phyloP scores from a whole-genome alignment of 169 alveolate genomes.

The Condylostoma magnum region DNA sequence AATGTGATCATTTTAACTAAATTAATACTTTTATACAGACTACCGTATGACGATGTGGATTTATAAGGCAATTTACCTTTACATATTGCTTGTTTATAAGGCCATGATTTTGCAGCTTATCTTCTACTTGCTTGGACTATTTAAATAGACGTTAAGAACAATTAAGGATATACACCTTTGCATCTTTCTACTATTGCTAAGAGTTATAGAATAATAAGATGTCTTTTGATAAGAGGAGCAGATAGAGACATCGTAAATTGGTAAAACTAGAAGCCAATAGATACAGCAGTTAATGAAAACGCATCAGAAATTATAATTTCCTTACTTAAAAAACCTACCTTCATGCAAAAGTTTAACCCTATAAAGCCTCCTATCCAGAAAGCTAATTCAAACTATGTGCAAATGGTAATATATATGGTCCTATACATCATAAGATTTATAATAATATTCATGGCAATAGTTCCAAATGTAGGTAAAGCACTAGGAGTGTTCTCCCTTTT shows the following conservation, averaged over 20 bases:
- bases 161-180: slow-evolving; percentile 60
- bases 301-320: neutral
- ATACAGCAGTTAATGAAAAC: slow-evolving; percentile 33
- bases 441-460: neutral
- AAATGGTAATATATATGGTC: neutral
- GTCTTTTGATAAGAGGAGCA: slow-evolving; percentile 64
- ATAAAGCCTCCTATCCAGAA: slow-evolving; percentile 15
- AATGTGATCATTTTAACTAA: neutral
- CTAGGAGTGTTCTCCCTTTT: neutral
- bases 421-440: neutral
- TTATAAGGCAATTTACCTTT: slow-evolving; percentile 13
- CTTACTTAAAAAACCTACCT: slow-evolving; percentile 22
- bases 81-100: slow-evolving; percentile 24
- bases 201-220: slow-evolving; percentile 52
- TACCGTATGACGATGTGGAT: slow-evolving; percentile 3
- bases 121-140: slow-evolving; percentile 54
- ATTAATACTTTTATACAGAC: neutral
- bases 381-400: neutral
- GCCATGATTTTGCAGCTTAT: slow-evolving; percentile 38
- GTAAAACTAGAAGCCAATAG: slow-evolving; percentile 45
- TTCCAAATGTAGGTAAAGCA: neutral
- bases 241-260: slow-evolving; percentile 40
- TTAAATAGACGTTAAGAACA: slow-evolving; percentile 45
- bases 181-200: slow-evolving; percentile 49
- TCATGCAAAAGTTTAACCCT: slow-evolving; percentile 1